Conservation (phyloP, 2,329 filamentous ascomycete species). For the Lomentospora prolificans region DNA sequence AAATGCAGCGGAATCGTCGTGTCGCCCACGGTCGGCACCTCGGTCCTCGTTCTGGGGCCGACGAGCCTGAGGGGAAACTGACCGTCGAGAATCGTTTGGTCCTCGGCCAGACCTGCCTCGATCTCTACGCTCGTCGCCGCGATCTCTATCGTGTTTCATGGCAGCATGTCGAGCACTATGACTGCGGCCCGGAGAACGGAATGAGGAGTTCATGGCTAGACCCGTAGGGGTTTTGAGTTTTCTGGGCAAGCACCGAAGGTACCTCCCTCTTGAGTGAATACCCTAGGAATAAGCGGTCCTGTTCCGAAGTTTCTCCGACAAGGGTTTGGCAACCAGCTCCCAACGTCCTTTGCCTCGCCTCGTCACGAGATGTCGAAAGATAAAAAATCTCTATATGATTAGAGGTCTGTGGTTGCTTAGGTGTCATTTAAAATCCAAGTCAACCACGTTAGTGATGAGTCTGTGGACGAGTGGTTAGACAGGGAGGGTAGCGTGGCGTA, state of each 20-base stretch:
- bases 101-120: conserved; percentile 25
- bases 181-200: conserved; percentile 5
- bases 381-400: neutral
- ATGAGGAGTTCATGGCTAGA: conserved; percentile 7
- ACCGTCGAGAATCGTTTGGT: conserved; percentile 21
- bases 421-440: neutral
- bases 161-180: conserved; percentile 26
- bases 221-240: conserved; percentile 22
- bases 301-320: conserved; percentile 7
- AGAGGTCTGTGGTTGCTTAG: neutral
- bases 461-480: neutral
- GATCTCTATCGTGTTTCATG: conserved; percentile 29
- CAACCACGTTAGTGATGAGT: neutral
- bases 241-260: conserved; percentile 21
- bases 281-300: conserved; percentile 3
- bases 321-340: neutral
- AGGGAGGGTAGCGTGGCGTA: neutral
- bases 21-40: neutral
- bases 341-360: neutral
- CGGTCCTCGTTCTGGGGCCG: conserved; percentile 4
- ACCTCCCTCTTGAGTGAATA: neutral
- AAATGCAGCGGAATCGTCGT: neutral
- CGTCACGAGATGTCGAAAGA: neutral
- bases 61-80: conserved; percentile 18
- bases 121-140: conserved; percentile 25